Evolutionary conservation across 371 early-diverging fungal species (phyloP).

Genomic region (Lichtheimia ramosa): DNA sequence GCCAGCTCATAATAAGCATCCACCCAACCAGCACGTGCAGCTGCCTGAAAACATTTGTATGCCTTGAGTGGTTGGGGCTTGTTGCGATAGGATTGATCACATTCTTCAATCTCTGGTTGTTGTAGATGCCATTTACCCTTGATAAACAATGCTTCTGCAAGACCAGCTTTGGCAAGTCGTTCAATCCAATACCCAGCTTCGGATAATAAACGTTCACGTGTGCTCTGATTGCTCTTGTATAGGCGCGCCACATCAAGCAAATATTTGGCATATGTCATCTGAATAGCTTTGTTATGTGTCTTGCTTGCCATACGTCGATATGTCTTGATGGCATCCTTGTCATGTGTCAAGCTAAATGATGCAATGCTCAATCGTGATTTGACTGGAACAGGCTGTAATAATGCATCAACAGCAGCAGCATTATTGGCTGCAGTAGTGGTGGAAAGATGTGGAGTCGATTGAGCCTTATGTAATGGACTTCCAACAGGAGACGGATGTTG

Average conservation of each 20-base stretch:
- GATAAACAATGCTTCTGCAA: slow-evolving; percentile 73
- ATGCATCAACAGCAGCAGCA: neutral
- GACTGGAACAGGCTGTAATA: neutral
- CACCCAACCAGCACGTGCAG: slow-evolving; percentile 18
- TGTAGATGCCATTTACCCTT: slow-evolving; percentile 66
- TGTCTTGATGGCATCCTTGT: slow-evolving; percentile 43
- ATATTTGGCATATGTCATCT: slow-evolving; percentile 76
- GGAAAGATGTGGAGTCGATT: slow-evolving; percentile 4
- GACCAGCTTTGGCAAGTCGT: slow-evolving; percentile 60
- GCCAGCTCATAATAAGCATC: slow-evolving; percentile 22
- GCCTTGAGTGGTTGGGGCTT: slow-evolving; percentile 18
- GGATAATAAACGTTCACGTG: slow-evolving; percentile 28
- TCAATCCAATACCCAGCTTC: slow-evolving; percentile 81
- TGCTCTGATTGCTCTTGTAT: slow-evolving; percentile 6
- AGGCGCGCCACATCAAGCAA: slow-evolving; percentile 50
- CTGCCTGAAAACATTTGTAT: slow-evolving; percentile 18
- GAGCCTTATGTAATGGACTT: slow-evolving; percentile 9
- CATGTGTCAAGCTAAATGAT: slow-evolving; percentile 24
- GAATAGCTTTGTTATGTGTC: slow-evolving; percentile 67
- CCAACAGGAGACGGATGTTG: slow-evolving; percentile 1
- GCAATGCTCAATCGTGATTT: slow-evolving; percentile 18
- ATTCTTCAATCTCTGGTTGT: slow-evolving; percentile 8
- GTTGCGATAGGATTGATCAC: slow-evolving; percentile 1
- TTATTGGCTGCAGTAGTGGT: neutral
- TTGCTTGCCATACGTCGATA: slow-evolving; percentile 80